Evolutionary conservation across 148 eudicot genomes (phyloP).

Genomic region (Rhododendron simsii): DNA sequence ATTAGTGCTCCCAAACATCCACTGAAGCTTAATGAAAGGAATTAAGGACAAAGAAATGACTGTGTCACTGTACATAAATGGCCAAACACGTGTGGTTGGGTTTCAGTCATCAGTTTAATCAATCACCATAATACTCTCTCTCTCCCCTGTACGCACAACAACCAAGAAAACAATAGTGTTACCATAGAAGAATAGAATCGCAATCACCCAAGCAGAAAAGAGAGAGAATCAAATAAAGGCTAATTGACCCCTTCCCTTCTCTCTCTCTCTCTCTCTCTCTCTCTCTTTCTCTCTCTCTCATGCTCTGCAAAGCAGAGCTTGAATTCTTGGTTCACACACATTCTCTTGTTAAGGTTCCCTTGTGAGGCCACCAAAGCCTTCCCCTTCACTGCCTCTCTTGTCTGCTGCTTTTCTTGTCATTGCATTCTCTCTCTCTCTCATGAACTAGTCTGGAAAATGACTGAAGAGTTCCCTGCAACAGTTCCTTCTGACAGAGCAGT

Average conservation of each 20-base stretch:
- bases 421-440: neutral
- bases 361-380: constrained; percentile 14
- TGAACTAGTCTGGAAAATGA: constrained; percentile 22
- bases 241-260: neutral
- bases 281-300: neutral
- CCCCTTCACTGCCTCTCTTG: constrained; percentile 7
- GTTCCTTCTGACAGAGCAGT: constrained; percentile 24
- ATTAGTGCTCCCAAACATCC: too few species aligned
- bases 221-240: constrained; percentile 6
- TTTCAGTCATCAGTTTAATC: neutral
- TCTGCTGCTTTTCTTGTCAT: constrained; percentile 12
- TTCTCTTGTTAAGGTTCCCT: constrained; percentile 12
- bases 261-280: neutral
- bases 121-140: neutral
- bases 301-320: constrained; percentile 12
- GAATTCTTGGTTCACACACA: constrained; percentile 8
- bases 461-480: constrained; percentile 21
- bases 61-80: neutral
- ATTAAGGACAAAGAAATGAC: neutral
- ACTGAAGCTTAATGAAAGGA: neutral
- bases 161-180: constrained; percentile 15
- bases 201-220: constrained; percentile 12
- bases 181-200: constrained; percentile 13
- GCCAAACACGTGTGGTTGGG: constrained; percentile 21
- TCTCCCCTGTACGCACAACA: neutral